phyloP scores from a whole-genome alignment of 768 basidiomycete genomes.

The Chalciporus chontae region DNA sequence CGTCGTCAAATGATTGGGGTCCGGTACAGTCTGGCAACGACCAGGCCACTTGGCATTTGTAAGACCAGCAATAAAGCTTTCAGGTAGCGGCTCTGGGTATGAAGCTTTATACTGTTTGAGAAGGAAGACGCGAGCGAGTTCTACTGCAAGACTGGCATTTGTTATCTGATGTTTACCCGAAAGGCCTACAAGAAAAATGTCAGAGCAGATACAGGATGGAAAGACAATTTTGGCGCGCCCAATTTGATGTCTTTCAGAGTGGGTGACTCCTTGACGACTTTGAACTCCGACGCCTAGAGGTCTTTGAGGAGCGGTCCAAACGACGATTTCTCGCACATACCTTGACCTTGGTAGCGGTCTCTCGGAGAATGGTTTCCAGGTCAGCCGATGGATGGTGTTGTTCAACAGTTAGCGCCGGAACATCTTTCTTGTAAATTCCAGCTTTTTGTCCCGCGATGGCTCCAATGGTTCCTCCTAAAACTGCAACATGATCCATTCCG shows the following conservation, averaged over 20 bases:
- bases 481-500: slow-evolving; percentile 86
- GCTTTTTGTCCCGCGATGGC: slow-evolving; percentile 96
- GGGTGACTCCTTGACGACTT: slow-evolving; percentile 51
- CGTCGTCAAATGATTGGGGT: slow-evolving; percentile 47
- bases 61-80: slow-evolving; percentile 58
- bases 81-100: slow-evolving; percentile 37
- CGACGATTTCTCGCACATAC: slow-evolving; percentile 34
- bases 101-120: slow-evolving; percentile 22
- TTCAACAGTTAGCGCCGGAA: slow-evolving; percentile 79
- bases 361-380: slow-evolving; percentile 62
- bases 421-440: slow-evolving; percentile 93
- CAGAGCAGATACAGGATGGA: not conserved
- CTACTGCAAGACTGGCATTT: slow-evolving; percentile 85
- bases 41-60: slow-evolving; percentile 85
- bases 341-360: slow-evolving; percentile 63
- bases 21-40: slow-evolving; percentile 80
- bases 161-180: slow-evolving; percentile 81
- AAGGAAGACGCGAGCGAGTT: slow-evolving; percentile 67
- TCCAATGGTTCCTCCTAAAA: slow-evolving; percentile 81
- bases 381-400: slow-evolving; percentile 75
- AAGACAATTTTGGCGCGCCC: slow-evolving; percentile 39
- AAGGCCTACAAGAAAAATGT: slow-evolving; percentile 52
- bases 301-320: not conserved
- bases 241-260: slow-evolving; percentile 54
- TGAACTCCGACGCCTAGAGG: slow-evolving; percentile 63